Base-by-base conservation (phyloP, 2,329 filamentous ascomycete species). In the Penicillium glabrum region DNA sequence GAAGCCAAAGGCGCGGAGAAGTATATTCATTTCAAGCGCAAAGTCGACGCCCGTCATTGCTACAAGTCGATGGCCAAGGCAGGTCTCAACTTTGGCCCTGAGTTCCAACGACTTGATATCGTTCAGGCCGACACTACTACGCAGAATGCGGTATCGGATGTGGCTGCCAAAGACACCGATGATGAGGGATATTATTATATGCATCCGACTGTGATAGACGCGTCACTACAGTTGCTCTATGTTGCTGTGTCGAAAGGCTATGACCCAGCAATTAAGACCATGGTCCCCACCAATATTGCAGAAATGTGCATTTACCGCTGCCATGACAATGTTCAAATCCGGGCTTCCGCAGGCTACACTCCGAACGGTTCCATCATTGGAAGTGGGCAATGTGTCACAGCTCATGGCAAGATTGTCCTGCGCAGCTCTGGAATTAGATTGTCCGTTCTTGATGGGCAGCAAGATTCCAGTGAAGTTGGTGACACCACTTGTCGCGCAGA, bases 131-230 rank as follows among this genome's bases (percentile, higher is more conserved):
- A 37, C 33, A 37, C 33, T 37, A n/a, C 16, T 16, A 37, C 16
- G 14, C 33, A 37, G 16, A 37, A n/a, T 16, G 33, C 33, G 33
- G 33, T 37, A n/a, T 37, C 33, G n/a, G 14, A 37, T n/a, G 33
- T 37, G 14, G 33, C 33, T 16, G 7, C 6, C 33, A 37, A n/a
- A 37, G 33, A 37, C 29, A 31, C 29, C 5, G 29, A 31, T 9
- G 5, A 13, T 16, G 24, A 57, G 10, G 9, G 31, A 11, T 67
- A 67, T 51, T 24, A 58, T 11, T 35, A 31, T 13, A 31, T 68
- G 1, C 66, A 68, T 33, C 66, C 66, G 3, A 63, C 58, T 11
- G 19, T 61, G 4, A 61, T 67, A 14, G 63, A 64, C 29, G 53
- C 59, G 9, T 58, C 54, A n/a, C 44, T 66, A 9, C 65, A 67